Conservation (phyloP, 1,284 basidiomycete species). For the Apiotrichum domesticum region DNA sequence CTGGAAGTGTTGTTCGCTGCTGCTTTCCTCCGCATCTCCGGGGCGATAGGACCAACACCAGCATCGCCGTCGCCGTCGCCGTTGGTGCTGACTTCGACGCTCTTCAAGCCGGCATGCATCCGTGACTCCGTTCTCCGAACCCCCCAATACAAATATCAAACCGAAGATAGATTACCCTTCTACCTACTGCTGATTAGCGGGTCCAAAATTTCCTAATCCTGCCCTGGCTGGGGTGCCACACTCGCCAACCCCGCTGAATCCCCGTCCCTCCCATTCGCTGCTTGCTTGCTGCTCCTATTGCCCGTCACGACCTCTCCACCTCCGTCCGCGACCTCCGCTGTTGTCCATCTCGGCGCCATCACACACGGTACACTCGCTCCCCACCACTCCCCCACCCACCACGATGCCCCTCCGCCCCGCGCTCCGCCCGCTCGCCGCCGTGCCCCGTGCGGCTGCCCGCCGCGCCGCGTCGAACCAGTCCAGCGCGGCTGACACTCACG, state of each 20-base stretch:
- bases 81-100: too few species aligned
- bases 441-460: conserved; percentile 8
- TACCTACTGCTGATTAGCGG: background rate
- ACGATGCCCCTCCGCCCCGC: conserved; percentile 15
- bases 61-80: too few species aligned
- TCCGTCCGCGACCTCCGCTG: too few species aligned
- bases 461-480: conserved; percentile 13
- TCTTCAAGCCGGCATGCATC: too few species aligned
- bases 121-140: background rate
- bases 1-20: too few species aligned
- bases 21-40: too few species aligned
- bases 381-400: background rate
- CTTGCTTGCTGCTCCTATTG: background rate
- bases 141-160: background rate
- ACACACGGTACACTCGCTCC: too few species aligned
- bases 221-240: background rate
- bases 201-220: background rate
- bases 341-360: too few species aligned
- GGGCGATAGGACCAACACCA: too few species aligned
- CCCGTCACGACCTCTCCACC: too few species aligned
- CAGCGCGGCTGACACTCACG: conserved; percentile 21
- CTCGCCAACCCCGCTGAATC: background rate
- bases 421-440: conserved; percentile 7
- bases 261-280: background rate
- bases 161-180: too few species aligned